Conservation (phyloP, 495 filamentous ascomycete species). For the Penicillium riverlandense region DNA sequence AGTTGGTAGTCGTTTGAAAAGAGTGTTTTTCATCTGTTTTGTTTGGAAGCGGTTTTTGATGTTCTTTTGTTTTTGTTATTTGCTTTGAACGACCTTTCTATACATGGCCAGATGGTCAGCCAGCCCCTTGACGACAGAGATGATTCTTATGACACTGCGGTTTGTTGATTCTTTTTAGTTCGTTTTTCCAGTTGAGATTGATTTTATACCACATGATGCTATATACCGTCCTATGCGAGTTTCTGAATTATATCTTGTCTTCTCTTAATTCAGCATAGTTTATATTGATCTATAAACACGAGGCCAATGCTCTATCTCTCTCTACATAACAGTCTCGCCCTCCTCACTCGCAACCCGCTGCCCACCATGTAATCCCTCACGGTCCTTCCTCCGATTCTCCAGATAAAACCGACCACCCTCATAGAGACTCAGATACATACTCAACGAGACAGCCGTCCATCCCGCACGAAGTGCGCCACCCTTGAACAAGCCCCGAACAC, state of each 20-base stretch:
- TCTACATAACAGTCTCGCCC: slow-evolving; percentile 3
- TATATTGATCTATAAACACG: too few species aligned
- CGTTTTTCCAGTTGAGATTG: too few species aligned
- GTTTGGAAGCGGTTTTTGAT: background rate
- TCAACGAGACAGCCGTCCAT: slow-evolving; percentile 76
- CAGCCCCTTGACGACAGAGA: slow-evolving; percentile 12
- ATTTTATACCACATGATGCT: too few species aligned
- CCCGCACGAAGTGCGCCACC: slow-evolving; percentile 67
- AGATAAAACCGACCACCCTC: slow-evolving; percentile 71
- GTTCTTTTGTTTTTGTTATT: background rate
- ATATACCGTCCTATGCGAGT: too few species aligned
- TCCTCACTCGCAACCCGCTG: background rate
- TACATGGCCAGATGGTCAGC: background rate
- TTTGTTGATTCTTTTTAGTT: too few species aligned
- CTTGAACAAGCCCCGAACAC: slow-evolving; percentile 65
- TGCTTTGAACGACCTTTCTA: background rate
- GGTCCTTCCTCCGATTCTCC: slow-evolving; percentile 31
- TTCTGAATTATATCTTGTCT: too few species aligned
- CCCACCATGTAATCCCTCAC: slow-evolving; percentile 1
- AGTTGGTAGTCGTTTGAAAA: slow-evolving; percentile 1
- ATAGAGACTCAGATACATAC: slow-evolving; percentile 81
- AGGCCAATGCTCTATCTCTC: too few species aligned
- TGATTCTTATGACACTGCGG: slow-evolving; percentile 5
- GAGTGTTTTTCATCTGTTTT: background rate
- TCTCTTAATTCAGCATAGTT: background rate